phyloP scores from a whole-genome alignment of 345 rosid genomes.

The Brassica juncea region DNA sequence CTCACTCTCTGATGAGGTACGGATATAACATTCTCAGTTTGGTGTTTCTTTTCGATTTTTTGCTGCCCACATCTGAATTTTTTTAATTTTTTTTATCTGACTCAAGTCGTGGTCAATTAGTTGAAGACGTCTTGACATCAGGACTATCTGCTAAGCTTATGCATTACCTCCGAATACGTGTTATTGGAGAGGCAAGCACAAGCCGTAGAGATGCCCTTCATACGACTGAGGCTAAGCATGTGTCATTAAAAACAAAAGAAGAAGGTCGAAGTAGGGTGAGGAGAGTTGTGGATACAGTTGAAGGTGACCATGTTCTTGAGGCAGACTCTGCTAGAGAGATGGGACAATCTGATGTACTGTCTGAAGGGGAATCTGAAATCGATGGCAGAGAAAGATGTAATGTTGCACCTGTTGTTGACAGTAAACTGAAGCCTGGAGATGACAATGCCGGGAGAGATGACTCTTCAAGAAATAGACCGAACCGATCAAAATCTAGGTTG shows the following conservation, averaged over 20 bases:
- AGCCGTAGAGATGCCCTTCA: slow-evolving; percentile 68
- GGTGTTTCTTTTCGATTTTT: slow-evolving; percentile 16
- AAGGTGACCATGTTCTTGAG: slow-evolving; percentile 51
- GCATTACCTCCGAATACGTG: slow-evolving; percentile 88
- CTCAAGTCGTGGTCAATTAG: slow-evolving; percentile 76
- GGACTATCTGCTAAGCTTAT: slow-evolving; percentile 91
- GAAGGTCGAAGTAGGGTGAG: slow-evolving; percentile 74
- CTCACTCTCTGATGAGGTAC: slow-evolving; percentile 79
- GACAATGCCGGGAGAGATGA: slow-evolving; percentile 83
- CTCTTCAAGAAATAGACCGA: slow-evolving; percentile 58
- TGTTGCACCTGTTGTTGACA: slow-evolving; percentile 50
- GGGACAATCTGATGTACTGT: slow-evolving; percentile 49
- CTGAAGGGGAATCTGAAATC: slow-evolving; percentile 47
- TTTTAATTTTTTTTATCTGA: neutral
- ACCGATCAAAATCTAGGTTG: slow-evolving; percentile 63
- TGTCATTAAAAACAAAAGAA: slow-evolving; percentile 65
- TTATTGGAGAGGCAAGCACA: slow-evolving; percentile 70
- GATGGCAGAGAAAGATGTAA: slow-evolving; percentile 58
- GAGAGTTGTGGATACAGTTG: slow-evolving; percentile 60
- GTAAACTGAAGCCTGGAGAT: slow-evolving; percentile 58
- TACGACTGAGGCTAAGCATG: slow-evolving; percentile 55
- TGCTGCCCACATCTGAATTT: slow-evolving; percentile 21
- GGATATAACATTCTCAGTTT: slow-evolving; percentile 5
- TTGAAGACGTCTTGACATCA: slow-evolving; percentile 92
- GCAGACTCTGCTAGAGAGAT: slow-evolving; percentile 41